Base-by-base conservation (phyloP, 2,329 filamentous ascomycete species). In the Chaetomium globosum region DNA sequence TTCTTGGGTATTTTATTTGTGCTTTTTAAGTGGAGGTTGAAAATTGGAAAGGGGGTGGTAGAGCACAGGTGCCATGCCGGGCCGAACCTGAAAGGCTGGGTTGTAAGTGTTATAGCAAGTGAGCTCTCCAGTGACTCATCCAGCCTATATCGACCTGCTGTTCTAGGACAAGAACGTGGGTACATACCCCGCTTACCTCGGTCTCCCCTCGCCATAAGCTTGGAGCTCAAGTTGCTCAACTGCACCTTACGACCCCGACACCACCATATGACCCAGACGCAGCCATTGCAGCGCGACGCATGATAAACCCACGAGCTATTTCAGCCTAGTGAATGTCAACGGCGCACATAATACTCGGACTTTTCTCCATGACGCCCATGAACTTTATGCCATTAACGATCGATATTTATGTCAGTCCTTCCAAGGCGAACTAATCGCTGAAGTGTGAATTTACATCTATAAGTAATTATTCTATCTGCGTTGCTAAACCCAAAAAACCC, bases 11-110 rank as follows among this genome's bases (percentile, higher is more conserved):
- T 4, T 26, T 4, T 26, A 4, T 4, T 26, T 26, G 26, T 26
- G 26, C 26, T 26, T 26, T 26, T 26, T 26, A 26, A 26, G 26
- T 26, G 26, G 26, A 2, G 26, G 26, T 26, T 26, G 26, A 2
- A 26, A 26, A 26, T 4, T 26, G 26, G 26, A 26, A 23, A 36
- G 19, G 30, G 51, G n/a, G 53, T 12, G 31, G 9, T 39, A 55
- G 53, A 39, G 53, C 31, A 10, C 31, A 55, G n/a, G 12, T 55
- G n/a, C 36, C 16, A 21, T 55, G 36, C 26, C 53, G 53, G n/a
- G 2, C 33, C 30, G n/a, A 21, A 16, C 36, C 28, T 36, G 21
- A 43, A 43, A 3, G 5, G 21, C 23, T 1, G 19, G 53, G 31
- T 4, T n/a, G 23, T 56, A 31, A 36, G n/a, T 26, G 21, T 23